Base-by-base conservation (phyloP, 495 filamentous ascomycete genomes). In the Endocarpon pusillum region DNA sequence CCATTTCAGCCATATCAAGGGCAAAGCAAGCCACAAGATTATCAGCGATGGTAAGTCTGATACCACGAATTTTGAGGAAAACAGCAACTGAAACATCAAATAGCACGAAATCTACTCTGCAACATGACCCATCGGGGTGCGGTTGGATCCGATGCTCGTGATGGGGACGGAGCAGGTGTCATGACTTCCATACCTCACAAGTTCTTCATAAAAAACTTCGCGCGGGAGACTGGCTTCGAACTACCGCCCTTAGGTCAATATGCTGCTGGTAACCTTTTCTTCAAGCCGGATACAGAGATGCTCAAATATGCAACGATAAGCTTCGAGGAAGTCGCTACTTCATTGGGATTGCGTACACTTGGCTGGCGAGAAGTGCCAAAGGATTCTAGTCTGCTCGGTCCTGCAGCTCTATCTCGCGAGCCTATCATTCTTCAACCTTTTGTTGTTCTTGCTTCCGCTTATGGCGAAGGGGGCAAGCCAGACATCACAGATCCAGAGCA, bases 41-140 rank as follows among this genome's bases (percentile, higher is more conserved):
- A 77, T 97, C 34, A 94, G 82, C 63, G 89, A 97, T 94, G 89
- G 84, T 93, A 65, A 60, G 77, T 25, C 26, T 37, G 18, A 35
- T n/a, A 7, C 19, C 19, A 18, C 16, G 19, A 14, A 7, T n/a
- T 12, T 31, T 12, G 11, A 34, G 10, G 10, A 14, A 34, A 4
- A 16, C 11, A 5, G 5, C 21, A 12, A 11, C n/a, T 39, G 28
- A 3, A 17, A 4, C 27, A 6, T 5, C 3, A 8, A 20, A 24
- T 46, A 91, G 84, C 89, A 34, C 78, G 82, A 40, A 87, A 84
- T 53, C 68, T 99, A 27, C 73, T 99, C 37, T 99, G 91, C 63
- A 99, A 99, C 67, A 99, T 99, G 89, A 96, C 89, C 69, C 89
- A 99, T 63, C 78, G 89, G 52, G 89, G 89, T 62, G 89, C 89